These are phyloP conservation scores for Striga hermonthica DNA, from an alignment of 305 asterid genomes.

Conservation along the genomic window DNA sequence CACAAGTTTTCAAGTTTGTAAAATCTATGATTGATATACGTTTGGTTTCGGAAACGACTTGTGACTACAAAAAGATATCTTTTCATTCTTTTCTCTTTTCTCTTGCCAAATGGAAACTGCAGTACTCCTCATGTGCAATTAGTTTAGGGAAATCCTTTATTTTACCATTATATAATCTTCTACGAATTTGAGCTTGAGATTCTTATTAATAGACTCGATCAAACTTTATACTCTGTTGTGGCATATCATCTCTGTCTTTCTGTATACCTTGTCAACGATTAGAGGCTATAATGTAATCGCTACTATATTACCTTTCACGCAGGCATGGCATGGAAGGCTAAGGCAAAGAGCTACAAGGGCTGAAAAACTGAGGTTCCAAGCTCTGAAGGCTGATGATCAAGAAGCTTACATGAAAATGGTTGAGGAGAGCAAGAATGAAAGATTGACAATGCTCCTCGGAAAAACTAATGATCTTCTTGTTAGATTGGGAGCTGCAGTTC, in stretches of 20 bases:
- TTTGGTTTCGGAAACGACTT: not conserved
- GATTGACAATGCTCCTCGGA: conserved; percentile 93
- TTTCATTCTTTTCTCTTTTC: not conserved
- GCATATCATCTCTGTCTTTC: conserved; percentile 23
- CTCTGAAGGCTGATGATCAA: conserved; percentile 96
- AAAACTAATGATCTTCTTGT: conserved; percentile 95
- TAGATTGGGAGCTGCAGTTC: conserved; percentile 99
- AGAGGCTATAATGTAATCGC: not conserved
- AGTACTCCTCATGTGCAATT: not conserved
- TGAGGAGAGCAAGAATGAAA: conserved; percentile 97
- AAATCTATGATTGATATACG: not conserved
- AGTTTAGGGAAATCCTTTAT: not conserved
- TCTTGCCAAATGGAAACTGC: not conserved
- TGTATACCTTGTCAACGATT: conserved; percentile 25
- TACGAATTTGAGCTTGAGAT: conserved; percentile 12
- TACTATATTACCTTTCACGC: conserved; percentile 20
- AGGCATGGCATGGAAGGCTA: conserved; percentile 99
- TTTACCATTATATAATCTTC: conserved; percentile 1
- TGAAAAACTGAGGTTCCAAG: conserved; percentile 95
- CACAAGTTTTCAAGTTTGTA: not conserved
- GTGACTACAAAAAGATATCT: not conserved
- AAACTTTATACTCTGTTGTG: not conserved
- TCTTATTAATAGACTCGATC: conserved; percentile 6
- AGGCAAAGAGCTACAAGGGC: conserved; percentile 97
- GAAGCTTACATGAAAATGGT: conserved; percentile 99